phyloP scores from a whole-genome alignment of 1,139 yeast species.

The Torulaspora globosa region DNA sequence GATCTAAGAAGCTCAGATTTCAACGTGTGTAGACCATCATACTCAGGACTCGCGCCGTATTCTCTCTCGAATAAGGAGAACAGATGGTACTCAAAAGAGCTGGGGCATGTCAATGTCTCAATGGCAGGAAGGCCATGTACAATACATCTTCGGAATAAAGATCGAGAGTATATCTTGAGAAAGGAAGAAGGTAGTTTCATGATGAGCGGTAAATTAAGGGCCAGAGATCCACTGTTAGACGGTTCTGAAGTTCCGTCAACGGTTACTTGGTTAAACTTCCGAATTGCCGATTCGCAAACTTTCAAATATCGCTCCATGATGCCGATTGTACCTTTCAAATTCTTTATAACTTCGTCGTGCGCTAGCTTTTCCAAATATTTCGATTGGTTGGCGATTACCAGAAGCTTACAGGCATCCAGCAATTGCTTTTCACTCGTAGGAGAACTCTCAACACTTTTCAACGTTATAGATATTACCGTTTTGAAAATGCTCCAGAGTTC shows the following conservation, averaged over 20 bases:
- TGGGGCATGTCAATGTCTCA: slow-evolving; percentile 4
- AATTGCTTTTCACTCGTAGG: slow-evolving; percentile 5
- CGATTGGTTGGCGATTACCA: slow-evolving; percentile 2
- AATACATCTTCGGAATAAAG: slow-evolving; percentile 19
- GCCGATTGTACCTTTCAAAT: slow-evolving; percentile 8
- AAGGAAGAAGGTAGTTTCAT: slow-evolving; percentile 12
- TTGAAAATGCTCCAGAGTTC: slow-evolving; percentile 7
- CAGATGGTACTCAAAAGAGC: slow-evolving; percentile 10
- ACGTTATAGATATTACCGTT: slow-evolving; percentile 1
- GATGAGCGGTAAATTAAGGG: slow-evolving; percentile 8
- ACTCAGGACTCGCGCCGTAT: slow-evolving; percentile 10
- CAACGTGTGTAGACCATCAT: slow-evolving; percentile 9
- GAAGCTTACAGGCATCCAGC: slow-evolving; percentile 9
- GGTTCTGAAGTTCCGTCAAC: neutral
- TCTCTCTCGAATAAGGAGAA: slow-evolving; percentile 1
- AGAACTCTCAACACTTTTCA: neutral
- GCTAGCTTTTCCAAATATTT: slow-evolving; percentile 2
- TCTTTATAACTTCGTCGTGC: slow-evolving; percentile 3
- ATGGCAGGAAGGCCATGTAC: slow-evolving; percentile 13
- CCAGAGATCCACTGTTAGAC: neutral
- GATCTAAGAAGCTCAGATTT: slow-evolving; percentile 9
- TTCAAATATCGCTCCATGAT: slow-evolving; percentile 10
- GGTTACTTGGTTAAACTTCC: slow-evolving; percentile 5
- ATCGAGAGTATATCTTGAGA: slow-evolving; percentile 13
- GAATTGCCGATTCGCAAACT: slow-evolving; percentile 10